A percentile compares a stretch with the other conserved stretches of the same genome.
These are phyloP conservation scores for Fusarium kyushuense DNA, from an alignment of 2,329 filamentous ascomycete genomes.

Conservation along the genomic window DNA sequence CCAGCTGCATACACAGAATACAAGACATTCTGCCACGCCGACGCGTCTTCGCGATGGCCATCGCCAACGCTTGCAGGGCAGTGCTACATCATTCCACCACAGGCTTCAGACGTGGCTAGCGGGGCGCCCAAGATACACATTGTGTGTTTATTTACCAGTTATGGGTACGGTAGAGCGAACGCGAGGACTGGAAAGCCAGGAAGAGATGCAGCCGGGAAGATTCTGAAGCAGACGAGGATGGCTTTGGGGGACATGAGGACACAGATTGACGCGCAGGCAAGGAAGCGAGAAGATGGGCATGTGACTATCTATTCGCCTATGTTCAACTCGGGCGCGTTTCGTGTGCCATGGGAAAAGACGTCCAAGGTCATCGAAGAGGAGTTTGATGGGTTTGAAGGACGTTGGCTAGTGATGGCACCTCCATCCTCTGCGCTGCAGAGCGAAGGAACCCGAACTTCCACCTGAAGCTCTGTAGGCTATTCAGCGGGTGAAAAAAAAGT, in stretches of 20 bases:
- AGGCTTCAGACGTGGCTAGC: constrained; percentile 33
- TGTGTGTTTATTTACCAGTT: constrained; percentile 38
- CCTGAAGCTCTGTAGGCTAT: not conserved
- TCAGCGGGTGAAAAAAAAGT: not conserved
- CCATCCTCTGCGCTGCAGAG: not conserved
- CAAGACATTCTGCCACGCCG: constrained; percentile 41
- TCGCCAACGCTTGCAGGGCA: constrained; percentile 41
- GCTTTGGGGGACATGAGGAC: constrained; percentile 26
- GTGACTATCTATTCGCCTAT: constrained; percentile 32
- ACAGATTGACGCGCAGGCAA: constrained; percentile 1
- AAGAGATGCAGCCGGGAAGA: constrained; percentile 19
- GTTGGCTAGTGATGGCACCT: constrained; percentile 41
- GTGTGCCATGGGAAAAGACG: constrained; percentile 34
- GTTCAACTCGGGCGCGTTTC: constrained; percentile 42
- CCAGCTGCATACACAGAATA: constrained; percentile 45
- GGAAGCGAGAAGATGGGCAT: accelerated
- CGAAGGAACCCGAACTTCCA: not conserved
- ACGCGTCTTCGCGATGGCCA: constrained; percentile 28
- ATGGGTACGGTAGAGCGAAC: constrained; percentile 37
- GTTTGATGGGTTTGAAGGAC: constrained; percentile 27
- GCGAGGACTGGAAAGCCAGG: constrained; percentile 29
- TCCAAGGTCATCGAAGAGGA: constrained; percentile 23
- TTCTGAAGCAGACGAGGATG: constrained; percentile 32
- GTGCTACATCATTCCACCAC: constrained; percentile 49
- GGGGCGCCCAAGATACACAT: constrained; percentile 42